These are phyloP conservation scores for Sporopachydermia lactativora DNA, from an alignment of 805 yeast species.

Conservation along the genomic window DNA sequence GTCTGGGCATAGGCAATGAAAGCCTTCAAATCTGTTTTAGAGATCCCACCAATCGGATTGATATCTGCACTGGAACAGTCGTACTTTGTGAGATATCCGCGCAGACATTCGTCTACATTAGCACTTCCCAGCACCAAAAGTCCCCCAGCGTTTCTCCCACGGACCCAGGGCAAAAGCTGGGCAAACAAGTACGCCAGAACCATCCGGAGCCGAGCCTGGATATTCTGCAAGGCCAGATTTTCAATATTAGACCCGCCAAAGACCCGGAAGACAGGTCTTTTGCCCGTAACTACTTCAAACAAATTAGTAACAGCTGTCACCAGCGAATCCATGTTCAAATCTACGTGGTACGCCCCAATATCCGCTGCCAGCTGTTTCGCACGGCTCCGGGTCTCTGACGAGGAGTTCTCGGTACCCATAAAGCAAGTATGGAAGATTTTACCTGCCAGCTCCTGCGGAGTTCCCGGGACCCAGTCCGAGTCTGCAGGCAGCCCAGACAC, in stretches of 20 bases:
- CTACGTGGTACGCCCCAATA: constrained; percentile 83
- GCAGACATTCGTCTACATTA: constrained; percentile 89
- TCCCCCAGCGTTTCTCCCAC: constrained; percentile 57
- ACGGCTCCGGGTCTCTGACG: constrained; percentile 70
- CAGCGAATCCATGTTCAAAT: constrained; percentile 79
- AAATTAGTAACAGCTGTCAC: constrained; percentile 62
- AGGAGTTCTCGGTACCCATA: constrained; percentile 95
- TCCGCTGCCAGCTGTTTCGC: constrained; percentile 61
- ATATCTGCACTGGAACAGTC: constrained; percentile 97
- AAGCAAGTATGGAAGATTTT: constrained; percentile 77
- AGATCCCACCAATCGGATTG: constrained; percentile 97
- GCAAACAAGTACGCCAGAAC: constrained; percentile 89
- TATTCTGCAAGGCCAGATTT: constrained; percentile 88
- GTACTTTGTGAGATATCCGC: constrained; percentile 93
- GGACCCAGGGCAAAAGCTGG: constrained; percentile 87
- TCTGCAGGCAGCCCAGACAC: constrained; percentile 40
- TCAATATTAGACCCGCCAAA: constrained; percentile 91
- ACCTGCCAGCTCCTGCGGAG: constrained; percentile 63
- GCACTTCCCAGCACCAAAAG: constrained; percentile 89
- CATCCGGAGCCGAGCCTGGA: constrained; percentile 94
- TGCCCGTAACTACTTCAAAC: constrained; percentile 84
- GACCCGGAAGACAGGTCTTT: constrained; percentile 73
- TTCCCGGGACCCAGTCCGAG: constrained; percentile 49
- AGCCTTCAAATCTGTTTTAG: constrained; percentile 80
- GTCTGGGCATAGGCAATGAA: constrained; percentile 71